These are phyloP conservation scores for Sporothrix curviconia DNA, from an alignment of 2,329 filamentous ascomycete genomes.

Conservation along the genomic window DNA sequence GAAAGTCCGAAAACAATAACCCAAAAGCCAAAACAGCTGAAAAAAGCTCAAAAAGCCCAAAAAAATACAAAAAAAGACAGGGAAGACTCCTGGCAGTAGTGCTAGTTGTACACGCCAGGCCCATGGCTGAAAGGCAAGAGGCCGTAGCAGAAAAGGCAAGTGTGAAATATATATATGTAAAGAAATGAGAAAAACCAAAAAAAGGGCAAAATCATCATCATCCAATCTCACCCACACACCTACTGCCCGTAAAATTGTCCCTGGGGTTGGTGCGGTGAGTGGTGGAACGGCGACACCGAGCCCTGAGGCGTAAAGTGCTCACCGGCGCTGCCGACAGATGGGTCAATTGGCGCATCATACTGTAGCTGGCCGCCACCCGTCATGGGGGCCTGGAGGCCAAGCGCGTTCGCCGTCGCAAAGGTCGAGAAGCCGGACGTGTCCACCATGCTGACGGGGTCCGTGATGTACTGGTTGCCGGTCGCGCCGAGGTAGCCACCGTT, in stretches of 20 bases:
- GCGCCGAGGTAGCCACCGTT: conserved; percentile 19
- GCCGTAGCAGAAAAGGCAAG: background rate
- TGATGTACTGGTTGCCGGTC: conserved; percentile 26
- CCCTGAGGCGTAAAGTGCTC: conserved; percentile 35
- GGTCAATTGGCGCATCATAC: conserved; percentile 30
- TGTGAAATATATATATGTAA: background rate
- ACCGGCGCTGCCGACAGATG: conserved; percentile 23
- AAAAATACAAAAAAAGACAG: conserved; percentile 11
- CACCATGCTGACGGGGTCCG: conserved; percentile 25
- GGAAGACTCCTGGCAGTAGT: no score
- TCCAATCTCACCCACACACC: background rate
- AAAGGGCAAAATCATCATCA: background rate
- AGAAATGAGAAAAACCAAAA: background rate
- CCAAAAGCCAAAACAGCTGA: background rate
- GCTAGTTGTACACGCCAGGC: no score
- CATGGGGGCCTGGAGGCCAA: conserved; percentile 32
- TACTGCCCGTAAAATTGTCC: conserved; percentile 20
- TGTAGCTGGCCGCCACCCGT: conserved; percentile 21
- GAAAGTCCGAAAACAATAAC: background rate
- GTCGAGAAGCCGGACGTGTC: conserved; percentile 31
- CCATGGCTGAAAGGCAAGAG: conserved; percentile 11
- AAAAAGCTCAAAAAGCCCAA: background rate
- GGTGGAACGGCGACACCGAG: conserved; percentile 37
- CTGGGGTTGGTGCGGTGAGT: conserved; percentile 35
- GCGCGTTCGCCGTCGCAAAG: conserved; percentile 25